phyloP scores from a whole-genome alignment of 2,329 filamentous ascomycete species.

The Cladophialophora yegresii region DNA sequence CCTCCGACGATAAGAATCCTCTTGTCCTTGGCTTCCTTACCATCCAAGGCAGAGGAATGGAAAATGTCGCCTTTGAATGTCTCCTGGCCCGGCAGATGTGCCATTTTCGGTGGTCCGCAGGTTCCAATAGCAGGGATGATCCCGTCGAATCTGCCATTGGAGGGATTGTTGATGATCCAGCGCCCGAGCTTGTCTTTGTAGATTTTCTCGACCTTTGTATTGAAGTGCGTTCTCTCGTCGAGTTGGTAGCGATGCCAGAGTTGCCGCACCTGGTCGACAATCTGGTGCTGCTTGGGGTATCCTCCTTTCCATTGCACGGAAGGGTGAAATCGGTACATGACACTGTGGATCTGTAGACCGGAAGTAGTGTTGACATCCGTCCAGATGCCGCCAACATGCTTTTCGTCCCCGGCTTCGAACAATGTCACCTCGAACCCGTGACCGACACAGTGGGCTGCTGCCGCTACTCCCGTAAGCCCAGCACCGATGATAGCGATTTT shows the following conservation, averaged over 20 bases:
- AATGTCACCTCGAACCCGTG: constrained; percentile 81
- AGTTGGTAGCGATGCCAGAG: constrained; percentile 77
- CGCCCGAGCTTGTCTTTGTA: constrained; percentile 68
- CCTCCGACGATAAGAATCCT: constrained; percentile 75
- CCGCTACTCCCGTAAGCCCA: constrained; percentile 73
- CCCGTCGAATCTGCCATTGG: constrained; percentile 74
- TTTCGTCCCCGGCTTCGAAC: constrained; percentile 70
- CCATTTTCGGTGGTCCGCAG: constrained; percentile 76
- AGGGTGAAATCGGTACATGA: constrained; percentile 88
- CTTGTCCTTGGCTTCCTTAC: constrained; percentile 71
- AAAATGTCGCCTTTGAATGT: constrained; percentile 70
- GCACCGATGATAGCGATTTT: constrained; percentile 70
- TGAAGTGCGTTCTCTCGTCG: constrained; percentile 69
- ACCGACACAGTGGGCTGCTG: constrained; percentile 78
- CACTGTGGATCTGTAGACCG: constrained; percentile 76
- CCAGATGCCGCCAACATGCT: constrained; percentile 77
- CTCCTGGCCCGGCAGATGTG: constrained; percentile 68
- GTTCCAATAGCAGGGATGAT: constrained; percentile 77
- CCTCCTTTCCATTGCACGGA: constrained; percentile 71
- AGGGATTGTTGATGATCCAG: constrained; percentile 75
- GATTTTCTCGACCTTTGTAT: constrained; percentile 67
- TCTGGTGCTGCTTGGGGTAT: constrained; percentile 77
- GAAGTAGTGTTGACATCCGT: constrained; percentile 82
- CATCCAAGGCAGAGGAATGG: constrained; percentile 75
- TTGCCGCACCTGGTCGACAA: constrained; percentile 68